Percentiles rank a stretch among this genome's conserved stretches.
phyloP scores from a whole-genome alignment of 176 grass and related monocot species.

The Carex pumila region DNA sequence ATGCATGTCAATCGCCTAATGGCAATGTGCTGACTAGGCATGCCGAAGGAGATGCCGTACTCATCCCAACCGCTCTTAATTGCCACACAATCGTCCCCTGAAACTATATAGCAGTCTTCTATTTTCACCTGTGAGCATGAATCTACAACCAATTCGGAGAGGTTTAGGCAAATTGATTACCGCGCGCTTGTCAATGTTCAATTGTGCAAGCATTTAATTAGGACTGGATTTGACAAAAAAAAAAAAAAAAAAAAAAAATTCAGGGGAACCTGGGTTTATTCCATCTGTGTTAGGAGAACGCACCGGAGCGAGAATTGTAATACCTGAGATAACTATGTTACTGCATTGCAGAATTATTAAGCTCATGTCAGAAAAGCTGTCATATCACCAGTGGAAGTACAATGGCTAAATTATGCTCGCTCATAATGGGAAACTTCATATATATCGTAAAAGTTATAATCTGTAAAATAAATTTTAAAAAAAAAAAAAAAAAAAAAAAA shows the following conservation, averaged over 20 bases:
- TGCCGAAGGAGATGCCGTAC: constrained; percentile 74
- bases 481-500: no score
- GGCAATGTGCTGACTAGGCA: constrained; percentile 84
- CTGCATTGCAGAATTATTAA: constrained; percentile 13
- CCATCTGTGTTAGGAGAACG: constrained; percentile 87
- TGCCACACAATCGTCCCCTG: constrained; percentile 92
- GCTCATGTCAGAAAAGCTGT: background rate
- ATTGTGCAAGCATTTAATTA: background rate
- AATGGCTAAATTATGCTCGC: background rate
- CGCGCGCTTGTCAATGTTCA: background rate
- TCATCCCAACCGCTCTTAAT: constrained; percentile 98
- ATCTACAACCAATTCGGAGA: constrained; percentile 21
- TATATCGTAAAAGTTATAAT: no score
- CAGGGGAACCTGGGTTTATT: constrained; percentile 58
- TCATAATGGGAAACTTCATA: background rate
- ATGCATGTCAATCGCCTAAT: constrained; percentile 66
- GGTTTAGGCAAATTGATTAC: background rate
- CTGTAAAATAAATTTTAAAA: no score
- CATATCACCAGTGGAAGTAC: background rate
- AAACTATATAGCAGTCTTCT: constrained; percentile 96
- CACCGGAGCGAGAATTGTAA: constrained; percentile 75
- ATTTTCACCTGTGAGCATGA: constrained; percentile 80
- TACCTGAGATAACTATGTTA: constrained; percentile 53
- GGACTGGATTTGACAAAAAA: background rate
- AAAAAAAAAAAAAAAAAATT: background rate